phyloP scores from a whole-genome alignment of 805 yeast species.

The Maudiozyma bulderi region DNA sequence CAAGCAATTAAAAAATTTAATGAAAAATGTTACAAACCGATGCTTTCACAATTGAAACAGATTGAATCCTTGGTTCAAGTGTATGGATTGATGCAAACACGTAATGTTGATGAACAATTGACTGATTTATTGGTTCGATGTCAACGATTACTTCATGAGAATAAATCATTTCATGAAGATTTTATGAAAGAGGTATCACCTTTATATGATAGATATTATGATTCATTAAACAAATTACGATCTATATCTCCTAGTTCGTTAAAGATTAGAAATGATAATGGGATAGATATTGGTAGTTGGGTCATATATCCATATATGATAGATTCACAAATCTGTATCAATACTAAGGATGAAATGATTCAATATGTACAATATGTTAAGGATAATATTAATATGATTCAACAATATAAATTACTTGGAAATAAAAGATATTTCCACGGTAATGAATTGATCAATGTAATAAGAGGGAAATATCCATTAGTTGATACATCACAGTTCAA shows the following conservation, averaged over 20 bases:
- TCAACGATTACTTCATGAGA: constrained; percentile 1
- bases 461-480: constrained; percentile 13
- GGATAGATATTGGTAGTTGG: neutral
- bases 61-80: neutral
- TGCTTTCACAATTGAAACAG: neutral
- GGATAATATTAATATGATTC: neutral
- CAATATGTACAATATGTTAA: neutral
- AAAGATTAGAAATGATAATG: too few relatives aligned
- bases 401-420: neutral
- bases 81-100: too few relatives aligned
- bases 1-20: constrained; percentile 14
- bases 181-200: constrained; percentile 5
- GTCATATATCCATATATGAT: neutral
- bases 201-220: constrained; percentile 6
- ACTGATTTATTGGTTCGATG: too few relatives aligned
- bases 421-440: constrained; percentile 21
- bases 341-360: constrained; percentile 11
- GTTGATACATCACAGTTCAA: constrained; percentile 25
- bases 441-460: constrained; percentile 16
- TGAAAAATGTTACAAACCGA: constrained; percentile 12
- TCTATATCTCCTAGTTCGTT: neutral
- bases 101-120: too few relatives aligned
- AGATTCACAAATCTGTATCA: neutral
- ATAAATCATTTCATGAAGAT: constrained; percentile 5
- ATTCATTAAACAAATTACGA: constrained; percentile 3